These are phyloP conservation scores for Kernera saxatilis DNA, from an alignment of 345 rosid species.

Conservation along the genomic window DNA sequence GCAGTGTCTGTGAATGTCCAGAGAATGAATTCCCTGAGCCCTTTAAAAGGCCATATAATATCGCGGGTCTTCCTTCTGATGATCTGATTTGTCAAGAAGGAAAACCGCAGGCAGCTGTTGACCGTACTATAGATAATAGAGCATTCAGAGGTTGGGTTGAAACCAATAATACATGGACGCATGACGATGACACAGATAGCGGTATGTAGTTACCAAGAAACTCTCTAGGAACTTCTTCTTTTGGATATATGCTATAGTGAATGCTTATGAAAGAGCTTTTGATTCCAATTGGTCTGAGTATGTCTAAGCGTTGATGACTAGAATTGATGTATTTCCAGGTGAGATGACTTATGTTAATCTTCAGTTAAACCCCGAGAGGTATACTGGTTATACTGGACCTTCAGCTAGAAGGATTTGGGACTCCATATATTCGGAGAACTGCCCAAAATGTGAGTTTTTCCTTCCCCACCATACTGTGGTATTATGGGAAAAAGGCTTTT, in stretches of 20 bases:
- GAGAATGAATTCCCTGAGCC: conserved; percentile 85
- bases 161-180: conserved; percentile 92
- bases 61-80: conserved; percentile 55
- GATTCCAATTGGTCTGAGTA: not conserved
- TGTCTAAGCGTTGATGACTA: not conserved
- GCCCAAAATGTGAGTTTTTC: conserved; percentile 67
- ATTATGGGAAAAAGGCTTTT: not conserved
- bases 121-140: conserved; percentile 72
- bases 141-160: conserved; percentile 89
- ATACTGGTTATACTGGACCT: conserved; percentile 80
- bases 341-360: conserved; percentile 94
- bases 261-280: not conserved
- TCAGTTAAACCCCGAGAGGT: conserved; percentile 78
- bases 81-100: conserved; percentile 86
- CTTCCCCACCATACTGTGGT: not conserved
- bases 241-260: not conserved
- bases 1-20: conserved; percentile 97
- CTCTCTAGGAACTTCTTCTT: not conserved
- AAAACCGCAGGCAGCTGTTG: conserved; percentile 82
- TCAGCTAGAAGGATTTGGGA: conserved; percentile 98
- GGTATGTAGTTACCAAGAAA: conserved; percentile 36
- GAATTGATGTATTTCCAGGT: conserved; percentile 36
- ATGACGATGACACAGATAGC: conserved; percentile 92
- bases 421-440: conserved; percentile 80
- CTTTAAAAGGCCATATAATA: conserved; percentile 44